Evolutionary conservation across 306 rosid species (phyloP).

Genomic region (Senna siamea): DNA sequence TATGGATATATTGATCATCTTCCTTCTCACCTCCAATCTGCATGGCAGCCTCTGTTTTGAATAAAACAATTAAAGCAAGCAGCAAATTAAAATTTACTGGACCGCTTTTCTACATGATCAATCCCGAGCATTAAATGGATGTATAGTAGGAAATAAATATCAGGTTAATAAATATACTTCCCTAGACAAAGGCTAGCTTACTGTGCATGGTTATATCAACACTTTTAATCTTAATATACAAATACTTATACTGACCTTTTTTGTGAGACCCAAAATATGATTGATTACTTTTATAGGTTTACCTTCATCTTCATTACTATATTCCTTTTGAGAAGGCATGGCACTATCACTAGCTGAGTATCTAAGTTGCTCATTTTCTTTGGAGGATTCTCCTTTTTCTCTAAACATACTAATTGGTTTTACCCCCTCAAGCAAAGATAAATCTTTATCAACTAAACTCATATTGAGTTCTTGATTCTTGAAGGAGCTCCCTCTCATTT

Average conservation of each 20-base stretch:
- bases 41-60: conserved; percentile 52
- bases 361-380: conserved; percentile 29
- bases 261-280: conserved; percentile 34
- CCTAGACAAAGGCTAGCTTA: conserved; percentile 8
- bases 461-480: conserved; percentile 45
- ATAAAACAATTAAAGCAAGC: conserved; percentile 46
- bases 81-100: conserved; percentile 30
- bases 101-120: conserved; percentile 28
- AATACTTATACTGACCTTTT: conserved; percentile 4
- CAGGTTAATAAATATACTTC: conserved; percentile 14
- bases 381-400: conserved; percentile 49
- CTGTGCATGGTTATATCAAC: conserved; percentile 10
- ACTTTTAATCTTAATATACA: conserved; percentile 16
- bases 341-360: conserved; percentile 37
- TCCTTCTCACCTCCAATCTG: conserved; percentile 56
- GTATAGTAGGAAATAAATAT: conserved; percentile 11
- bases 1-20: conserved; percentile 44
- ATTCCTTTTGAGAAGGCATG: conserved; percentile 44
- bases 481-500: conserved; percentile 49
- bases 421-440: conserved; percentile 40
- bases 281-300: conserved; percentile 44
- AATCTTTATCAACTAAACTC: conserved; percentile 41
- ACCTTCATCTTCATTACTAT: conserved; percentile 55
- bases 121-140: conserved; percentile 15
- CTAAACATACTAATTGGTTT: conserved; percentile 44